Conservation (phyloP, 441 rosid genomes). For the Pelargonium cotyledonis region DNA sequence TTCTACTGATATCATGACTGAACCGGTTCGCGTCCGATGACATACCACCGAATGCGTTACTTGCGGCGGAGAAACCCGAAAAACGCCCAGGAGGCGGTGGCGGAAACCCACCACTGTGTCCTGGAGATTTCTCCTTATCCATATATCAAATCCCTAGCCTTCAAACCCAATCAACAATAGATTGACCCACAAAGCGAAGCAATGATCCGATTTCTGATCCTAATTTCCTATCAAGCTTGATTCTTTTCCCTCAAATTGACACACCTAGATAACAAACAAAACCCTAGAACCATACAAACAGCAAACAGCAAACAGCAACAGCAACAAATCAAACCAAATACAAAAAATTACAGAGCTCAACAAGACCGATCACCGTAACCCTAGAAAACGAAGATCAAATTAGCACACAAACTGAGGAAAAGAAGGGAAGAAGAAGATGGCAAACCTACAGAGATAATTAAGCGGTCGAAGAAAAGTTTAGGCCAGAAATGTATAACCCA, state of each 20-base stretch:
- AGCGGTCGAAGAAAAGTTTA: neutral
- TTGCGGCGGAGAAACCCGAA: constrained; percentile 42
- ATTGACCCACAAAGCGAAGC: constrained; percentile 4
- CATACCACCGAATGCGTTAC: constrained; percentile 34
- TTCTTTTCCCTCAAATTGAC: neutral
- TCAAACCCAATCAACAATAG: neutral
- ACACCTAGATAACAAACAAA: neutral
- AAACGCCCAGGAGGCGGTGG: constrained; percentile 64
- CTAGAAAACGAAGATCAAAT: neutral
- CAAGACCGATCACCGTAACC: neutral
- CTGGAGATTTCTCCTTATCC: constrained; percentile 69
- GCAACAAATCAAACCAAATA: neutral
- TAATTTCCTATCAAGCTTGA: constrained; percentile 12
- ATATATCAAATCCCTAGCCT: constrained; percentile 26
- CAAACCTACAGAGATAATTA: neutral
- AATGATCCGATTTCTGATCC: constrained; percentile 5
- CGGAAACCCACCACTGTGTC: constrained; percentile 38
- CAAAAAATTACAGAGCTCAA: neutral
- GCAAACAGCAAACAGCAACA: neutral
- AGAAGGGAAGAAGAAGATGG: constrained; percentile 4
- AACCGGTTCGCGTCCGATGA: constrained; percentile 43
- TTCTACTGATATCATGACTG: constrained; percentile 80
- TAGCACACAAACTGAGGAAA: neutral
- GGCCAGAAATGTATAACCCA: neutral
- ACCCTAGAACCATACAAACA: neutral